Evolutionary conservation across 495 filamentous ascomycete species (phyloP).

Genomic region (Aspergillus conjunctus): DNA sequence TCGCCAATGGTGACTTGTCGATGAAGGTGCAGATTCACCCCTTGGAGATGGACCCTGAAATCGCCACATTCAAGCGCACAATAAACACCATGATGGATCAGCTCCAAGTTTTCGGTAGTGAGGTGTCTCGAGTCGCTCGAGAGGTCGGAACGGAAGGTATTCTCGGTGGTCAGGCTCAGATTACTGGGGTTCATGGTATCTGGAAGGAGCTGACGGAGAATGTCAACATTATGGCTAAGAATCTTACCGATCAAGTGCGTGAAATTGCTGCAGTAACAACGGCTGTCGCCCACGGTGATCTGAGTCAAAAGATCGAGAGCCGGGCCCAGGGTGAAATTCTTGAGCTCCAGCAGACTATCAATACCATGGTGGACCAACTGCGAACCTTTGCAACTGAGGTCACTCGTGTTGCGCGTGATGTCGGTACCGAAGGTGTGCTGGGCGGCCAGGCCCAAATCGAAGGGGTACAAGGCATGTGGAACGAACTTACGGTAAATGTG

Average conservation of each 20-base stretch:
- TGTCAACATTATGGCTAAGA: slow-evolving; percentile 97
- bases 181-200: slow-evolving; percentile 92
- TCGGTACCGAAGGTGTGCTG: slow-evolving; percentile 95
- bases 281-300: slow-evolving; percentile 92
- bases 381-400: slow-evolving; percentile 97
- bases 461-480: slow-evolving; percentile 86
- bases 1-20: slow-evolving; percentile 92
- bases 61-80: slow-evolving; percentile 97
- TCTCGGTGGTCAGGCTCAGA: slow-evolving; percentile 94
- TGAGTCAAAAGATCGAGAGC: slow-evolving; percentile 94
- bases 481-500: slow-evolving; percentile 95
- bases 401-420: slow-evolving; percentile 92
- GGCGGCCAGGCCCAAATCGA: slow-evolving; percentile 96
- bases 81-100: slow-evolving; percentile 99
- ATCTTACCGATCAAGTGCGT: slow-evolving; percentile 83
- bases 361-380: slow-evolving; percentile 98
- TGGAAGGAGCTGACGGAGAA: slow-evolving; percentile 99
- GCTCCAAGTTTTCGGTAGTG: slow-evolving; percentile 93
- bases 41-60: slow-evolving; percentile 98
- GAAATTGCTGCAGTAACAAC: slow-evolving; percentile 97
- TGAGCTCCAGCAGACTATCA: slow-evolving; percentile 96
- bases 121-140: slow-evolving; percentile 93
- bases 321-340: slow-evolving; percentile 94
- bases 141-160: slow-evolving; percentile 97
- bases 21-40: slow-evolving; percentile 98